Evolutionary conservation across 345 rosid species (phyloP), one percentile per base, ranked within the genome.

Genomic region (Cardiospermum halicacabum): DNA sequence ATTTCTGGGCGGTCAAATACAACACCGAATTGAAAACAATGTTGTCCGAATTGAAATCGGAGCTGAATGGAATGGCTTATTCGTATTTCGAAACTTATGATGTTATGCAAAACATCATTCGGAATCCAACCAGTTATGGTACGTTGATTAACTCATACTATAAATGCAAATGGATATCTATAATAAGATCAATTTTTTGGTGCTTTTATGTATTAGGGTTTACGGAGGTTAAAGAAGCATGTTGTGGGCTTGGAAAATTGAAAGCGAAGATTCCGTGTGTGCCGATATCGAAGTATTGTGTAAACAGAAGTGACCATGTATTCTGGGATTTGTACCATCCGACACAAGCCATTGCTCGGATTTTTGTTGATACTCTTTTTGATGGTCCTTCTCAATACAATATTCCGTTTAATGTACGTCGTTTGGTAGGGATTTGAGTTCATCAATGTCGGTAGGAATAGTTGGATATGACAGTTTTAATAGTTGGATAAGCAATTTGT

Each of bases 311-410:
- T 25, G 77, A 84, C 59, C 85, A 86, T 77, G n/a, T 86, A 0
- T 92, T 85, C 27, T 87, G 98, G 98, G 98, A 92, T 80, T 47
- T 71, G 1, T 77, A 37, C 22, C 96, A 89, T 76, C 93, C 96
- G 12, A 86, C 87, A 1, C 85, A 89, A 69, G 87, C 86, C 2
- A 75, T 81, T 16, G 78, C 81, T 65, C 48, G 61, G 0, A 65
- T 78, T 43, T 30, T 83, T 49, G 80, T 81, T 4, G 85, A 92
- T 75, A 42, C 72, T 12, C 49, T 84, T 68, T 79, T 80, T 16
- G 67, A 72, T 50, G 87, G 84, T 58, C 10, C 22, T 11, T 45
- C 50, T 16, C 50, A 45, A 18, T 45, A 45, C 50, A 5, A 19
- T 1, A 0, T 45, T 5, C 50, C 50, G 9, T 5, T 45, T 45